Conservation (phyloP, 208 protist genomes). For the Trypanosoma brucei region DNA sequence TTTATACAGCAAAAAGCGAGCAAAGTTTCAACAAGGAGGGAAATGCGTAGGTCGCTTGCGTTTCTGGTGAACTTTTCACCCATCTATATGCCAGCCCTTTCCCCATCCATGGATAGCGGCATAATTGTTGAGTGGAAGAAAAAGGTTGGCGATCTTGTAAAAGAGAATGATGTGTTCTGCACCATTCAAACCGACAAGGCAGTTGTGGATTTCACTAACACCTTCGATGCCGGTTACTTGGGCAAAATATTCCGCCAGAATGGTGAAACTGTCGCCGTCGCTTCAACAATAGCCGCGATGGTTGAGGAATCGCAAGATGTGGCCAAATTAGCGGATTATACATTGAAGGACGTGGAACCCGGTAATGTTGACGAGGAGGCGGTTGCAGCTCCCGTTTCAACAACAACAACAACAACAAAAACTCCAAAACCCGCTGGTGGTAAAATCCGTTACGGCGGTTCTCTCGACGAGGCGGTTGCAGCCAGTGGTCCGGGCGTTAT, state of each 20-base stretch:
- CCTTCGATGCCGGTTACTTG: slow-evolving; percentile 92
- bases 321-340: slow-evolving; percentile 20
- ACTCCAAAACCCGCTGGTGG: slow-evolving; percentile 4
- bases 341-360: slow-evolving; percentile 20
- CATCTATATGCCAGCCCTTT: slow-evolving; percentile 88
- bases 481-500: slow-evolving; percentile 78
- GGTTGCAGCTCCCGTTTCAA: slow-evolving; percentile 13
- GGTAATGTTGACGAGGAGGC: background rate
- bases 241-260: slow-evolving; percentile 92
- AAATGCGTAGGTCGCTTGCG: slow-evolving; percentile 67
- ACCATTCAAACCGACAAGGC: slow-evolving; percentile 97
- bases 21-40: background rate
- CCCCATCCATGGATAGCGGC: slow-evolving; percentile 85
- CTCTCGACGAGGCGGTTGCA: slow-evolving; percentile 53
- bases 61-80: slow-evolving; percentile 69
- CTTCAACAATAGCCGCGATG: slow-evolving; percentile 85
- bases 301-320: slow-evolving; percentile 73
- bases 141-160: slow-evolving; percentile 90
- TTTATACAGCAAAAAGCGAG: background rate
- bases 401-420: slow-evolving; percentile 7
- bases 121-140: slow-evolving; percentile 88
- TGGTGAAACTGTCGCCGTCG: slow-evolving; percentile 70
- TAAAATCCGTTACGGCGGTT: slow-evolving; percentile 48
- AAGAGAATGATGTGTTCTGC: slow-evolving; percentile 91
- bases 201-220: slow-evolving; percentile 94